A percentile compares a stretch with the other conserved stretches of the same genome.
These are phyloP conservation scores for Mycena galopus DNA, from an alignment of 768 basidiomycete genomes.

Conservation along the genomic window DNA sequence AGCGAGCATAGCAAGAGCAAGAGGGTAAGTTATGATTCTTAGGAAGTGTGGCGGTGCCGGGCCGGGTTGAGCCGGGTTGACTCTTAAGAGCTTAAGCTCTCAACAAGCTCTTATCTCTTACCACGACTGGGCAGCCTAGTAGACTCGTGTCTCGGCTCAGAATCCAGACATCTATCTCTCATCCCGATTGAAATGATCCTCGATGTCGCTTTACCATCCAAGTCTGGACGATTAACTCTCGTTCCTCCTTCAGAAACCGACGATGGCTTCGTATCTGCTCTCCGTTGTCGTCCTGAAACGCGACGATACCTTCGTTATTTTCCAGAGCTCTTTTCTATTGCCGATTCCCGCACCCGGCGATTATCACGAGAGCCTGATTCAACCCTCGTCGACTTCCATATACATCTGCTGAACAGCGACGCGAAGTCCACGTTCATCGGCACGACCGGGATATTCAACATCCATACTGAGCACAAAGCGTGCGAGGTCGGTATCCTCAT, in stretches of 20 bases:
- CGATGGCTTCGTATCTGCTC: constrained; percentile 50
- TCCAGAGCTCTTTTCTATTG: constrained; percentile 50
- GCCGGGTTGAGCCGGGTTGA: too few relatives aligned
- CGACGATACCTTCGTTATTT: constrained; percentile 55
- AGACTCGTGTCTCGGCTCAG: too few relatives aligned
- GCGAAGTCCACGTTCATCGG: constrained; percentile 49
- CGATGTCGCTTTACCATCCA: background rate
- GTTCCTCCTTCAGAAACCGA: constrained; percentile 51
- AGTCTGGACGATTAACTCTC: constrained; percentile 50
- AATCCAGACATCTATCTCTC: too few relatives aligned
- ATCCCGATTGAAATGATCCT: constrained; percentile 7
- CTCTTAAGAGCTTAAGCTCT: too few relatives aligned
- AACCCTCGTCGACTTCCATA: constrained; percentile 49
- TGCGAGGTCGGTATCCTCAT: constrained; percentile 62
- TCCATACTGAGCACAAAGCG: constrained; percentile 49
- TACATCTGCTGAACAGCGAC: too few relatives aligned
- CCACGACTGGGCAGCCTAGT: too few relatives aligned
- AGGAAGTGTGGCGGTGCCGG: too few relatives aligned
- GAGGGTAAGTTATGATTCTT: too few relatives aligned
- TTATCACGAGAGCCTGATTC: constrained; percentile 51
- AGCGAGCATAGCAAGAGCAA: too few relatives aligned
- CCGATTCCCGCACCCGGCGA: constrained; percentile 51
- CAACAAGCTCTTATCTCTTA: too few relatives aligned
- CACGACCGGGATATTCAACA: constrained; percentile 54
- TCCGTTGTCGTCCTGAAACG: constrained; percentile 55